Conservation (phyloP, 2,329 filamentous ascomycete genomes). For the Aspergillus intermedius region DNA sequence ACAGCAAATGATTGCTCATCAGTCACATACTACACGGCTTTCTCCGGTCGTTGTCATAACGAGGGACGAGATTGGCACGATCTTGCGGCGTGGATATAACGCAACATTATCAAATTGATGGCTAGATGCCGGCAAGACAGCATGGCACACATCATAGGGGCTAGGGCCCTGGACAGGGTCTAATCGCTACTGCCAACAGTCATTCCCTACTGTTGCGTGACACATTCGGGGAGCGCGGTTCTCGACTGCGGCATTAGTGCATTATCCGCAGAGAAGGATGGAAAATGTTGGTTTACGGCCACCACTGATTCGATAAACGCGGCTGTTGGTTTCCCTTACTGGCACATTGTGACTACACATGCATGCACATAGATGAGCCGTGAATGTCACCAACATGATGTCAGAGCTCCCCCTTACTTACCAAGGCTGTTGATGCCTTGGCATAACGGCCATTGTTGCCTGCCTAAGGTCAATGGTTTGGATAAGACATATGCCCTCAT, state of each 20-base stretch:
- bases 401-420: conserved; percentile 11
- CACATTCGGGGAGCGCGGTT: neutral
- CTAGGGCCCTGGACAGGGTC: conserved; percentile 1
- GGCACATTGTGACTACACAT: conserved; percentile 14
- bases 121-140: neutral
- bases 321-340: conserved; percentile 7
- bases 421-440: conserved; percentile 13
- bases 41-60: neutral
- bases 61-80: neutral
- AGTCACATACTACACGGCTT: conserved; percentile 5
- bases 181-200: conserved; percentile 3
- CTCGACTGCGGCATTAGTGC: neutral
- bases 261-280: neutral
- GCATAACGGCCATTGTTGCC: conserved; percentile 9
- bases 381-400: conserved; percentile 17
- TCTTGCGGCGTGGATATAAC: neutral
- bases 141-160: neutral
- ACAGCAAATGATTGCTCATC: conserved; percentile 5
- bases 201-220: neutral
- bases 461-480: conserved; percentile 8
- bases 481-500: conserved; percentile 6
- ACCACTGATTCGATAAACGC: conserved; percentile 17
- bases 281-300: conserved; percentile 14
- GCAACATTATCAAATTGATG: neutral
- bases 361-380: neutral